These are phyloP conservation scores for Penicillium silybi DNA, from an alignment of 495 filamentous ascomycete genomes.

Conservation along the genomic window DNA sequence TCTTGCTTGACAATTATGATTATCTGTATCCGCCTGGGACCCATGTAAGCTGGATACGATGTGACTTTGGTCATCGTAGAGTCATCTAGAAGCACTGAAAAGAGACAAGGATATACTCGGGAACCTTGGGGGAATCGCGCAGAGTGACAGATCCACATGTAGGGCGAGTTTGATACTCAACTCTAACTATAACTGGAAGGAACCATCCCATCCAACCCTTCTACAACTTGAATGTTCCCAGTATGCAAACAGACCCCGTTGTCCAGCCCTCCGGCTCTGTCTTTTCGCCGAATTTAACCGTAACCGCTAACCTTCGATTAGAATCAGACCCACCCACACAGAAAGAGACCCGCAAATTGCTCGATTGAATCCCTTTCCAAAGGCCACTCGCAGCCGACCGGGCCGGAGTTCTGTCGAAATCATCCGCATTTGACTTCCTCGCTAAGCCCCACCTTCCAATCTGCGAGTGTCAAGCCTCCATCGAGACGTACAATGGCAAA, in stretches of 20 bases:
- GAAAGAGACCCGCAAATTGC: slow-evolving; percentile 8
- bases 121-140: background rate
- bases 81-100: background rate
- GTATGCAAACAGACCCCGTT: background rate
- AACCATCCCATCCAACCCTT: background rate
- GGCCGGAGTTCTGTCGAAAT: background rate
- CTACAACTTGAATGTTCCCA: background rate
- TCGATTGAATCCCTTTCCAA: background rate
- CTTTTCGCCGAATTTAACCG: background rate
- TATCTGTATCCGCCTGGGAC: background rate
- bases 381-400: background rate
- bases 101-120: background rate
- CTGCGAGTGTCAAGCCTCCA: slow-evolving; percentile 2
- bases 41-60: background rate
- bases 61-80: background rate
- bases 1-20: background rate
- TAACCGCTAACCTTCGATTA: background rate
- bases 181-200: background rate
- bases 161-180: background rate
- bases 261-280: background rate
- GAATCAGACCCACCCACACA: slow-evolving; percentile 9
- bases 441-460: background rate
- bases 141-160: background rate
- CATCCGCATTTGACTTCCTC: slow-evolving; percentile 1
- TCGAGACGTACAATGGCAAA: slow-evolving; percentile 3